Conservation (phyloP, 2,329 filamentous ascomycete species). For the Neofusicoccum sp. region DNA sequence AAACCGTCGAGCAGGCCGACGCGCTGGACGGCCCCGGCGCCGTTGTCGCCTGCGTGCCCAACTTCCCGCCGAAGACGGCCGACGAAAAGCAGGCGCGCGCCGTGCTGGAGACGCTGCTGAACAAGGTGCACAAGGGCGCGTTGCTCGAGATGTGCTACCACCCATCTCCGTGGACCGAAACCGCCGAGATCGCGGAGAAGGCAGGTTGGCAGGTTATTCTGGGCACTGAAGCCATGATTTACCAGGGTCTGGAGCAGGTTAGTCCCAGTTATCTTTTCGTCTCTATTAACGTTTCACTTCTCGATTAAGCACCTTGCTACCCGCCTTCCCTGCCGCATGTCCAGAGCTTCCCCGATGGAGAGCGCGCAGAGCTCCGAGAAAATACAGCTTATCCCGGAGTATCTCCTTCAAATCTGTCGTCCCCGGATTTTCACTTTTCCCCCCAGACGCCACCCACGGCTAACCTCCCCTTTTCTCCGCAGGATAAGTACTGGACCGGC, state of each 20-base stretch:
- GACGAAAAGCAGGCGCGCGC: conserved; percentile 61
- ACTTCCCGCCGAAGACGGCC: conserved; percentile 66
- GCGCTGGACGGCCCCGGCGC: conserved; percentile 60
- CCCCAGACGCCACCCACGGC: conserved; percentile 10
- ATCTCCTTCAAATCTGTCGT: not conserved
- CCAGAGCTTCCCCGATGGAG: not conserved
- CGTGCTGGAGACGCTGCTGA: conserved; percentile 53
- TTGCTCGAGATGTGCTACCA: conserved; percentile 85
- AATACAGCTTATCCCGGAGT: not conserved
- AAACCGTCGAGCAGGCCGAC: conserved; percentile 59
- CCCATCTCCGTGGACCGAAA: conserved; percentile 65
- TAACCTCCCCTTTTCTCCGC: not conserved
- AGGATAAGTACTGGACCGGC: conserved; percentile 61
- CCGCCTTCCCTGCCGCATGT: too few relatives aligned
- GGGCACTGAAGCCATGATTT: conserved; percentile 74
- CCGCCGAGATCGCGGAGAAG: conserved; percentile 60
- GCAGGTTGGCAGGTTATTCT: conserved; percentile 71
- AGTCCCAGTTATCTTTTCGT: conserved; percentile 18
- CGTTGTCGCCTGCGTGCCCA: conserved; percentile 72
- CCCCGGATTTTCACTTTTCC: conserved; percentile 17
- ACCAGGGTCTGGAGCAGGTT: conserved; percentile 70
- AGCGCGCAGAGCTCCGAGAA: too few relatives aligned
- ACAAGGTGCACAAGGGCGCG: conserved; percentile 59
- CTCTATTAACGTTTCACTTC: too few relatives aligned
- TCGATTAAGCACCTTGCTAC: too few relatives aligned